Percentiles rank a stretch among this genome's conserved stretches.
phyloP scores from a whole-genome alignment of 768 basidiomycete genomes.

The Pulveroboletus sp. region DNA sequence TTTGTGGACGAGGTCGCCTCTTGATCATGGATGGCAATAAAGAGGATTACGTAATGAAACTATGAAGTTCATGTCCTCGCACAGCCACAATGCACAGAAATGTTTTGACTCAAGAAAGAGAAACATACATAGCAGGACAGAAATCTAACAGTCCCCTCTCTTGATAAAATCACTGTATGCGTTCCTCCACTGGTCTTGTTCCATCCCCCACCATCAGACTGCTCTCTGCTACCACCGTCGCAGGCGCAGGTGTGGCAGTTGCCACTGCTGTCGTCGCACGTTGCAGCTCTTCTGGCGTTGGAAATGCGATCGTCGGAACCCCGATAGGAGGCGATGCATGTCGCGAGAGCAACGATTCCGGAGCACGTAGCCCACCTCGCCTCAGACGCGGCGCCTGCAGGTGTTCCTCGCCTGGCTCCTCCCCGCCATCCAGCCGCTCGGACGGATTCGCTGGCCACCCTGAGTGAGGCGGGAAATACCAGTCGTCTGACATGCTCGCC shows the following conservation, averaged over 20 bases:
- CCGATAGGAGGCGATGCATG: constrained; percentile 36
- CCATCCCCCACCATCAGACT: neutral
- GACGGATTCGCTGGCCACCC: constrained; percentile 15
- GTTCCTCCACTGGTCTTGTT: constrained; percentile 9
- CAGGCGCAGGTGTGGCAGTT: neutral
- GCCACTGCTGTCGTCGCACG: constrained; percentile 12
- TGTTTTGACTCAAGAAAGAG: neutral
- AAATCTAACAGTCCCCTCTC: constrained; percentile 5
- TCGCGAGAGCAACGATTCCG: constrained; percentile 53
- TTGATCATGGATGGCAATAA: constrained; percentile 50
- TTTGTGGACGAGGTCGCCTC: constrained; percentile 66
- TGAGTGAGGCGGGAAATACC: constrained; percentile 29
- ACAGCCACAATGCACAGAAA: neutral
- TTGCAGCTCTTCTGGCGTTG: constrained; percentile 20
- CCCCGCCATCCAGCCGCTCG: constrained; percentile 19
- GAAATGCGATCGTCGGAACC: constrained; percentile 21
- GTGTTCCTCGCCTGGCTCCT: constrained; percentile 35
- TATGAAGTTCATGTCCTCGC: neutral
- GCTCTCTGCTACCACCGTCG: constrained; percentile 9
- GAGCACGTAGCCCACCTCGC: constrained; percentile 62
- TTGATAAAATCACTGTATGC: constrained; percentile 13
- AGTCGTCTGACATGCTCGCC: constrained; percentile 28
- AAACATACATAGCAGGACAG: neutral
- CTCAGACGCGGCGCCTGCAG: constrained; percentile 49
- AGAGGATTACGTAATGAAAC: constrained; percentile 7